Evolutionary conservation across 1,284 basidiomycete genomes (phyloP).

Genomic region (Rhodotorula sp.): DNA sequence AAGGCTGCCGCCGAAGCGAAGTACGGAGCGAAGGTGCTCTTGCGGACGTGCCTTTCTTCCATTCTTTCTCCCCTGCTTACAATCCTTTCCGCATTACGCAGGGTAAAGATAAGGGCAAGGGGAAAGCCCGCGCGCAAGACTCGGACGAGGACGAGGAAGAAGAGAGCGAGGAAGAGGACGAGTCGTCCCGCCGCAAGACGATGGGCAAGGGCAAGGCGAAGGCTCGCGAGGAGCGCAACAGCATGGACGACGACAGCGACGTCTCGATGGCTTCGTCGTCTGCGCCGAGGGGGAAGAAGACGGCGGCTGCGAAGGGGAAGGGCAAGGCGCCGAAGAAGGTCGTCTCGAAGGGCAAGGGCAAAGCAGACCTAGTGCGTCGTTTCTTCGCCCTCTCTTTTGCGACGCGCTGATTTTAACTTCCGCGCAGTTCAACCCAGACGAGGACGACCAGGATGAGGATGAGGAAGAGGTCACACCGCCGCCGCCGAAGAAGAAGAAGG

Average conservation of each 20-base stretch:
- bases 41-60: not conserved
- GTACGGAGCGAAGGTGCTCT: conserved; percentile 34
- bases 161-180: conserved; percentile 1
- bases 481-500: conserved; percentile 63
- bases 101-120: conserved; percentile 29
- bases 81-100: not conserved
- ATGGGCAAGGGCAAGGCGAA: conserved; percentile 29
- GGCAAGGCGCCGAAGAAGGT: conserved; percentile 51
- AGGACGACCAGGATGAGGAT: conserved; percentile 51
- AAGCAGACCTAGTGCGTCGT: conserved; percentile 49
- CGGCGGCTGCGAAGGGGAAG: conserved; percentile 24
- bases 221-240: conserved; percentile 17
- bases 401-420: conserved; percentile 13
- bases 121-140: conserved; percentile 15
- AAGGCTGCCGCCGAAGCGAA: conserved; percentile 42
- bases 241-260: conserved; percentile 32
- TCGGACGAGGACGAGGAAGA: conserved; percentile 18
- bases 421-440: conserved; percentile 52
- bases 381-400: not conserved
- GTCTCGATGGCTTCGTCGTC: conserved; percentile 20
- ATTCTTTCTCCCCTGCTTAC: not conserved
- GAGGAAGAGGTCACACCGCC: conserved; percentile 53
- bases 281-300: conserved; percentile 25
- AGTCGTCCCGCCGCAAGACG: not conserved
- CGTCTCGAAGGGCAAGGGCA: not conserved